Evolutionary conservation across 805 yeast genomes (phyloP).

Genomic region (Wickerhamiella sergipiensis): DNA sequence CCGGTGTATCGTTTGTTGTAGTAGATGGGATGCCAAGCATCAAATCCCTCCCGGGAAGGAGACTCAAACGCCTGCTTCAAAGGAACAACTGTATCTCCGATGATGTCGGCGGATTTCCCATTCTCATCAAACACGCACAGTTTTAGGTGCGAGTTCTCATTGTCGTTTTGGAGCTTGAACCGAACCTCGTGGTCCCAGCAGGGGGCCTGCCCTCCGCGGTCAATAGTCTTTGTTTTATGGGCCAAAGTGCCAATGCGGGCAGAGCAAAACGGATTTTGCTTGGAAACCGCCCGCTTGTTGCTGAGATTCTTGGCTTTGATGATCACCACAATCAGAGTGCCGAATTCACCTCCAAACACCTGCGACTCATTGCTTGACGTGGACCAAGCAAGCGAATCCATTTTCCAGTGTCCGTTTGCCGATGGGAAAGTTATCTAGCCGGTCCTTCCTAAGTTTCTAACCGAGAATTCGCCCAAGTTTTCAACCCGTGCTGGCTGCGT

Average conservation of each 20-base stretch:
- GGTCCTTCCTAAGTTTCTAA: not conserved
- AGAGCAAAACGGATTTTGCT: slow-evolving; percentile 85
- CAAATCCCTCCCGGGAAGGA: slow-evolving; percentile 60
- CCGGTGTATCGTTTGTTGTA: slow-evolving; percentile 72
- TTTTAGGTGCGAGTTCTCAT: slow-evolving; percentile 42
- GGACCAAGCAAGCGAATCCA: not conserved
- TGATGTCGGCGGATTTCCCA: slow-evolving; percentile 61
- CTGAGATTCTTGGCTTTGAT: slow-evolving; percentile 76
- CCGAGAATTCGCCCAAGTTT: not conserved
- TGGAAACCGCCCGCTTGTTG: slow-evolving; percentile 72
- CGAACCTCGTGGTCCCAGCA: slow-evolving; percentile 42
- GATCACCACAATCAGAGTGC: slow-evolving; percentile 60
- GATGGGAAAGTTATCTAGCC: not conserved
- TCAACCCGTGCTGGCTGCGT: not conserved
- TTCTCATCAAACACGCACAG: slow-evolving; percentile 75
- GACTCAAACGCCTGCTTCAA: slow-evolving; percentile 58
- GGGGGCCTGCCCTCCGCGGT: slow-evolving; percentile 91
- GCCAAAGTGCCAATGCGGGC: slow-evolving; percentile 71
- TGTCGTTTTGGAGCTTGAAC: slow-evolving; percentile 19
- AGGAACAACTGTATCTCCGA: slow-evolving; percentile 72
- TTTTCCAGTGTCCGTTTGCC: not conserved
- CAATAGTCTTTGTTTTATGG: slow-evolving; percentile 60
- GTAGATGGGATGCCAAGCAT: slow-evolving; percentile 66
- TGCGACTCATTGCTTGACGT: not conserved
- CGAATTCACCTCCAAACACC: slow-evolving; percentile 18